Evolutionary conservation across 2,329 filamentous ascomycete species (phyloP).

Genomic region (Lecanicillium sp.): DNA sequence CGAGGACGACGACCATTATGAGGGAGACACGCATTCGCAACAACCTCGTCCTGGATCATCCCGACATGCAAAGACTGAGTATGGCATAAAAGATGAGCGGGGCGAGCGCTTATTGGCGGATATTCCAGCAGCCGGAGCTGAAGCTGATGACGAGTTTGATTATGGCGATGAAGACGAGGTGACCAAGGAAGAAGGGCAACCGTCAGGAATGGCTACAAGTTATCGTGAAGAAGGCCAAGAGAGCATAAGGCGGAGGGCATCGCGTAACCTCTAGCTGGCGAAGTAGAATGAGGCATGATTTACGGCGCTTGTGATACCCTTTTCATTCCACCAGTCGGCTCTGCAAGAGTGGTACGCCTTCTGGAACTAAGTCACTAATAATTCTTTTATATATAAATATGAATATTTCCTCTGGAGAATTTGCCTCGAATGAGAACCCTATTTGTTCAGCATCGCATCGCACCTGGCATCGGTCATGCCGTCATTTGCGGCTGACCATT

Average conservation of each 20-base stretch:
- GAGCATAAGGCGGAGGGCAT: conserved; percentile 2
- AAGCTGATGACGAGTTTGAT: conserved; percentile 38
- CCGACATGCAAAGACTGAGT: conserved; percentile 26
- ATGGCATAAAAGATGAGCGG: conserved; percentile 13
- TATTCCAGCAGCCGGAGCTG: conserved; percentile 25
- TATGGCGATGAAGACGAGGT: conserved; percentile 3
- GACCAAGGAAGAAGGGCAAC: background rate
- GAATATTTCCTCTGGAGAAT: too few relatives aligned
- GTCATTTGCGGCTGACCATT: too few relatives aligned
- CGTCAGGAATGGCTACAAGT: conserved; percentile 3
- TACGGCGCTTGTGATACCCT: too few relatives aligned
- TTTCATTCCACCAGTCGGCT: too few relatives aligned
- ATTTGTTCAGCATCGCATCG: too few relatives aligned
- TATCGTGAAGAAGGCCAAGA: conserved; percentile 5
- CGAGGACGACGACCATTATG: conserved; percentile 22
- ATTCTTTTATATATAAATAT: too few relatives aligned
- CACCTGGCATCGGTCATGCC: background rate
- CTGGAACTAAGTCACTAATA: too few relatives aligned
- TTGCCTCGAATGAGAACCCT: too few relatives aligned
- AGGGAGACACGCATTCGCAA: conserved; percentile 32
- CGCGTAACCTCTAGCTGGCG: background rate
- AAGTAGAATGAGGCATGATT: too few relatives aligned
- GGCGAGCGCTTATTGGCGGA: conserved; percentile 21
- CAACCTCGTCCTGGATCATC: conserved; percentile 32
- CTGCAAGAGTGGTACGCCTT: too few relatives aligned